Percentiles rank a stretch among this genome's conserved stretches.
phyloP scores from a whole-genome alignment of 2,329 filamentous ascomycete genomes.

The Dichotomopilus funicola region DNA sequence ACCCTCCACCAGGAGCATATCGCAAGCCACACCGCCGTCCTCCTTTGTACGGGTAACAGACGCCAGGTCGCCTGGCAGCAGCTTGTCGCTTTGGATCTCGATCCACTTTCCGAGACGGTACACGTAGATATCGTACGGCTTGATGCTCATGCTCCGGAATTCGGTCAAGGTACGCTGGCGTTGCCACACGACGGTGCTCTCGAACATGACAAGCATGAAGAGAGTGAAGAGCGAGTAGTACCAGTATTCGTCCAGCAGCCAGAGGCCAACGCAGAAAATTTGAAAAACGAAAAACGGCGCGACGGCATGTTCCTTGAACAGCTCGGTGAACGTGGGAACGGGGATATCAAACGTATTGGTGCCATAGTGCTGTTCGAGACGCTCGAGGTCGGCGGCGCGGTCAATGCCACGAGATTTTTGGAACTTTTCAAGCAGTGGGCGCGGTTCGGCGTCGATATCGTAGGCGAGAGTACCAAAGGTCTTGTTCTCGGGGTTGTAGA shows the following conservation, averaged over 20 bases:
- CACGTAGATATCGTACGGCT: constrained; percentile 92
- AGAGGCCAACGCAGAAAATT: constrained; percentile 94
- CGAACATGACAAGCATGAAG: constrained; percentile 95
- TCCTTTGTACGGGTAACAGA: constrained; percentile 93
- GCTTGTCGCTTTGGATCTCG: constrained; percentile 81
- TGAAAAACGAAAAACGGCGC: constrained; percentile 99
- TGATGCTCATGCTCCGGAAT: constrained; percentile 99
- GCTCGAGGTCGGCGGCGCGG: constrained; percentile 66
- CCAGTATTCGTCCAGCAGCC: constrained; percentile 99
- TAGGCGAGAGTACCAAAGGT: constrained; percentile 80
- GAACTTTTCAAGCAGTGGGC: constrained; percentile 70
- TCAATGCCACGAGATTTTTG: constrained; percentile 73
- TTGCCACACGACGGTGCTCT: constrained; percentile 99
- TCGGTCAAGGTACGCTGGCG: constrained; percentile 91
- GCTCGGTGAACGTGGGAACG: constrained; percentile 87
- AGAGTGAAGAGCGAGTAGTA: constrained; percentile 99
- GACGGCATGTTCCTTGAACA: constrained; percentile 97
- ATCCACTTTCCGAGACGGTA: constrained; percentile 83
- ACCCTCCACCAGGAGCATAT: constrained; percentile 92
- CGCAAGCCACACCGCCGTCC: constrained; percentile 92
- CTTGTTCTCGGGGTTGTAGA: constrained; percentile 66
- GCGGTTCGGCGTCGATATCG: constrained; percentile 76
- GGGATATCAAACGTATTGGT: constrained; percentile 96
- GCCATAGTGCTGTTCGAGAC: constrained; percentile 87
- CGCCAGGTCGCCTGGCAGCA: constrained; percentile 87